These are phyloP conservation scores for Physcomitrellopsis africana DNA, from an alignment of 225 moss, liverwort and hornwort genomes.

Conservation along the genomic window DNA sequence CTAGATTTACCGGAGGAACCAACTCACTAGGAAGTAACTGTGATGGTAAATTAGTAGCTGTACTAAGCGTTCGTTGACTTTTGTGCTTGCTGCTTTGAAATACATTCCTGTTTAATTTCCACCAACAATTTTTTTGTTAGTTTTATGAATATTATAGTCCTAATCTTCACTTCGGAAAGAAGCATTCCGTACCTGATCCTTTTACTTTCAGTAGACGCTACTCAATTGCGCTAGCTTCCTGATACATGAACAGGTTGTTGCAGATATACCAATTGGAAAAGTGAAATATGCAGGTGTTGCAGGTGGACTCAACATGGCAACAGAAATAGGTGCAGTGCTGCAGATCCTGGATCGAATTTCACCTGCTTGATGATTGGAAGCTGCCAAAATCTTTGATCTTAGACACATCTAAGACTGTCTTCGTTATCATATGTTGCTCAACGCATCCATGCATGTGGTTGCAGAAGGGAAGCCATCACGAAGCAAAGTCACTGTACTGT, in stretches of 20 bases:
- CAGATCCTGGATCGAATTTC: too few relatives aligned
- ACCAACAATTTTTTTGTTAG: neutral
- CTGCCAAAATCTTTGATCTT: too few relatives aligned
- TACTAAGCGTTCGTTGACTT: neutral
- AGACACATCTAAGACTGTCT: neutral
- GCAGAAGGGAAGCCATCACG: constrained; percentile 81
- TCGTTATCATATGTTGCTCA: constrained; percentile 16
- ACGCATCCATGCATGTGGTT: neutral
- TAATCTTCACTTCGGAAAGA: neutral
- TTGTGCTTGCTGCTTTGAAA: constrained; percentile 4
- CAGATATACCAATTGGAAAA: constrained; percentile 74
- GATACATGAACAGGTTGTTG: constrained; percentile 49
- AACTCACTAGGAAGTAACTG: neutral
- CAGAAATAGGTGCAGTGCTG: constrained; percentile 55
- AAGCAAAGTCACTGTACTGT: constrained; percentile 71
- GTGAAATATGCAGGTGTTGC: constrained; percentile 82
- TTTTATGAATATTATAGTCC: neutral
- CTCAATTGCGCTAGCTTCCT: neutral
- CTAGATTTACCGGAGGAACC: neutral
- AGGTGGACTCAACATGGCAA: constrained; percentile 92
- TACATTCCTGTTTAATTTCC: neutral
- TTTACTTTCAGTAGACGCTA: neutral
- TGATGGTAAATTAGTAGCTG: neutral
- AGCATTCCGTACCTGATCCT: too few relatives aligned
- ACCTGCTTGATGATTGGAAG: too few relatives aligned